These are phyloP conservation scores for Penicillium soppii DNA, from an alignment of 495 filamentous ascomycete genomes.

Conservation along the genomic window DNA sequence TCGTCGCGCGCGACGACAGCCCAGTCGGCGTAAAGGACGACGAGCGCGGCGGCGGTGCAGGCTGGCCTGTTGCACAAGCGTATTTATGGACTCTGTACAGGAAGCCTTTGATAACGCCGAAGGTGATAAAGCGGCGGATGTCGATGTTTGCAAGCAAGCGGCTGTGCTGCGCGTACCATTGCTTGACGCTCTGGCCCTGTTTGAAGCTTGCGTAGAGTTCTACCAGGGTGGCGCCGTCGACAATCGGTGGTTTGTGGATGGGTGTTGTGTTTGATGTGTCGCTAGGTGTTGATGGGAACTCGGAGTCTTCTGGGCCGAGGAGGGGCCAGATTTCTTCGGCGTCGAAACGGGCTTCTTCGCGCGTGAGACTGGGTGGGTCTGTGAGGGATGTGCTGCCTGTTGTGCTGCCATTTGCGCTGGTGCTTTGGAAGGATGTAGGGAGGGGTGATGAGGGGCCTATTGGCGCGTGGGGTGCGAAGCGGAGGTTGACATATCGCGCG, in stretches of 20 bases:
- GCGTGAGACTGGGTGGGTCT: slow-evolving; percentile 20
- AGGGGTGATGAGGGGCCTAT: slow-evolving; percentile 22
- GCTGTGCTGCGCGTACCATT: slow-evolving; percentile 74
- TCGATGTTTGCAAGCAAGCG: slow-evolving; percentile 71
- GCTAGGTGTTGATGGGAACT: too few species aligned
- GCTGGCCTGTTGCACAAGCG: slow-evolving; percentile 59
- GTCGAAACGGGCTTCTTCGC: slow-evolving; percentile 28
- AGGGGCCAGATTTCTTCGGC: slow-evolving; percentile 49
- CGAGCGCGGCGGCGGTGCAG: slow-evolving; percentile 30
- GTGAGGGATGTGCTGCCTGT: slow-evolving; percentile 13
- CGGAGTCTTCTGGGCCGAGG: slow-evolving; percentile 23
- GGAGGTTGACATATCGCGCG: slow-evolving; percentile 68
- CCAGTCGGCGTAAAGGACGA: slow-evolving; percentile 27
- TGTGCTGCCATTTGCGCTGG: slow-evolving; percentile 8
- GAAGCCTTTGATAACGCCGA: slow-evolving; percentile 92
- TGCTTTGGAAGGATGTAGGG: slow-evolving; percentile 6
- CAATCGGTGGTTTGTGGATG: slow-evolving; percentile 12
- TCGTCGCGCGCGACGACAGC: slow-evolving; percentile 34
- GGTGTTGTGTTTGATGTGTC: slow-evolving; percentile 4
- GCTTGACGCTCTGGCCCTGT: slow-evolving; percentile 74
- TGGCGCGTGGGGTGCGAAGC: slow-evolving; percentile 37
- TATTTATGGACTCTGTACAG: slow-evolving; percentile 95
- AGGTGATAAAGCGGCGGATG: slow-evolving; percentile 86
- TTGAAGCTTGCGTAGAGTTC: slow-evolving; percentile 75
- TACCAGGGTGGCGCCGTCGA: slow-evolving; percentile 43